A percentile compares a stretch with the other conserved stretches of the same genome.
phyloP scores from a whole-genome alignment of 2,329 filamentous ascomycete species.

The Cytospora leucostoma region DNA sequence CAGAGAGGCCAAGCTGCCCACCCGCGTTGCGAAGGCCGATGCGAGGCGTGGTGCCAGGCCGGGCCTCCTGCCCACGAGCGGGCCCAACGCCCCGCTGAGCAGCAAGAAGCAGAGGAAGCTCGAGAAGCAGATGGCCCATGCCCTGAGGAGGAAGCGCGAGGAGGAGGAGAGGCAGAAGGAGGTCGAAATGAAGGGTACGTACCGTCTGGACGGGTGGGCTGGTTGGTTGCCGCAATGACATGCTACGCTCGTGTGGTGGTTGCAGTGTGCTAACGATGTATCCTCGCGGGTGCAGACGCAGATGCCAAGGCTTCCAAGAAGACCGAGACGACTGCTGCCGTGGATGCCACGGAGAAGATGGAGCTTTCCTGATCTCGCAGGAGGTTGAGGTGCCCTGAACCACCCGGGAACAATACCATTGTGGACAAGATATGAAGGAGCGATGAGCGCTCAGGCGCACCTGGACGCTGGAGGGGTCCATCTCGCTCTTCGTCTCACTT shows the following conservation, averaged over 20 bases:
- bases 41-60: conserved; percentile 51
- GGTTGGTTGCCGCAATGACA: no score
- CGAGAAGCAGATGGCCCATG: conserved; percentile 55
- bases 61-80: conserved; percentile 58
- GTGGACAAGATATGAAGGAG: not conserved
- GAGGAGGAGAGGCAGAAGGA: conserved; percentile 38
- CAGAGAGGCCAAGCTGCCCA: conserved; percentile 33
- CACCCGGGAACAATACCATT: not conserved
- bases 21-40: conserved; percentile 39
- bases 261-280: conserved; percentile 2
- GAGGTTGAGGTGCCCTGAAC: not conserved
- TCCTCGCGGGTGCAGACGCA: conserved; percentile 4
- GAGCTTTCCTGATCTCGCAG: conserved; percentile 16
- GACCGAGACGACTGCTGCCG: conserved; percentile 21
- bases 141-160: conserved; percentile 54
- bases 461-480: not conserved
- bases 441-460: not conserved
- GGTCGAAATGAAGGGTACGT: conserved; percentile 26
- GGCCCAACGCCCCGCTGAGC: conserved; percentile 53
- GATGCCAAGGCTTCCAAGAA: conserved; percentile 24
- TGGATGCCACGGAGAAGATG: conserved; percentile 27
- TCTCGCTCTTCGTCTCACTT: not conserved
- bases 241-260: not conserved
- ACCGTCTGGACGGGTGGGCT: not conserved
- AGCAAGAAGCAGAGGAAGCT: conserved; percentile 59